Evolutionary conservation across 2,329 filamentous ascomycete species (phyloP), one percentile per base, ranked within the genome.

Genomic region (Arthrobotrys sinensis): DNA sequence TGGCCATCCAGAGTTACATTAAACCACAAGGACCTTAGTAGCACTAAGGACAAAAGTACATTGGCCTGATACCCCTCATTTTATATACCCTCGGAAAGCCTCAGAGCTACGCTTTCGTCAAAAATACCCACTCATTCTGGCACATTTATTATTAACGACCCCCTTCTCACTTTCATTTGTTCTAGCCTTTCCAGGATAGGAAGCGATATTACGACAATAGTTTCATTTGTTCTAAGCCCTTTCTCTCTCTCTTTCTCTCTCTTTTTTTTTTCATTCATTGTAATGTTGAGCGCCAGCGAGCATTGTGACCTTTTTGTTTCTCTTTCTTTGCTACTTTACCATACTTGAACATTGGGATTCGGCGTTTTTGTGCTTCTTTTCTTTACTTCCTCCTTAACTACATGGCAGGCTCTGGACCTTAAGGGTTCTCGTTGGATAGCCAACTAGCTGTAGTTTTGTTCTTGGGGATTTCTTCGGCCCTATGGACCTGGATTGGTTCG

Each of bases 1-100:
- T 53, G 73, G 73, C 34, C 73, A 71, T 46, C 73, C 73, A 16
- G 73, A 77, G 73, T 77, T 77, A 70, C 60, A 45, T 14, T 71
- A 43, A 77, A 16, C 8, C 52, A 34, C 52, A 38, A 38, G 12
- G 12, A 7, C 53, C n/a, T 43, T 24, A 24, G 53, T 24, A 3
- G 36, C 36, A 5, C 32, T 36, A 11, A 43, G 19, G 21, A 19
- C n/a, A 16, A 16, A 63, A 16, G 14, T 36, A 34, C 7, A 48
- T 8, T 40, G 8, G 24, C 40, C 24, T 48, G 38, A 64, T 48
- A 64, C 60, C 57, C 24, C 4, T 28, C 60, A 12, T 46, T 38
- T 36, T 62, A 64, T 63, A 45, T 64, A 64, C 19, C 28, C 3
- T 64, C n/a, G 43, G 14, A 48, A 28, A 7, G 43, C 43, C 38